Conservation (phyloP, 2,329 filamentous ascomycete species). For the Xylariales sp. region DNA sequence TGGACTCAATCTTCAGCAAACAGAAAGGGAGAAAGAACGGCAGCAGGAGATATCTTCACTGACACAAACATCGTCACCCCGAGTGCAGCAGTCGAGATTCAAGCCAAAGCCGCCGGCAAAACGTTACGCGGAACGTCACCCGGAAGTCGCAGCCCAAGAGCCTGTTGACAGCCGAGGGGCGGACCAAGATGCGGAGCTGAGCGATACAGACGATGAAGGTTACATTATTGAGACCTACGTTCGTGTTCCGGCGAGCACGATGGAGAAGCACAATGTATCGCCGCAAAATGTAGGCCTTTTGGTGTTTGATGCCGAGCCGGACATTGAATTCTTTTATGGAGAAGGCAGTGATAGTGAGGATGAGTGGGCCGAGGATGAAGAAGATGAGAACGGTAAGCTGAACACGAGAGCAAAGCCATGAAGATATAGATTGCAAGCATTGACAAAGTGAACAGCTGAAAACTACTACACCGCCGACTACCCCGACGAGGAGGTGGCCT, state of each 20-base stretch:
- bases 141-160: slow-evolving; percentile 27
- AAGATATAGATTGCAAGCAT: too few relatives aligned
- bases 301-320: slow-evolving; percentile 54
- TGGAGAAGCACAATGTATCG: slow-evolving; percentile 38
- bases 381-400: slow-evolving; percentile 59
- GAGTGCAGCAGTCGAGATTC: slow-evolving; percentile 35
- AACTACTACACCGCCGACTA: slow-evolving; percentile 78
- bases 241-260: slow-evolving; percentile 49
- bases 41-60: slow-evolving; percentile 15
- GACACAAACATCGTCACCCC: slow-evolving; percentile 10
- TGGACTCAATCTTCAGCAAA: slow-evolving; percentile 43
- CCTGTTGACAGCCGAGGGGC: slow-evolving; percentile 18
- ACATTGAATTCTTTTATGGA: slow-evolving; percentile 56
- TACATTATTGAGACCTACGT: slow-evolving; percentile 64
- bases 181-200: slow-evolving; percentile 28
- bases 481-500: slow-evolving; percentile 72
- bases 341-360: slow-evolving; percentile 61
- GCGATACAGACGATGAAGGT: slow-evolving; percentile 47
- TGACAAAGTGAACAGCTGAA: slow-evolving; percentile 65
- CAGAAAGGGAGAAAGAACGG: slow-evolving; percentile 35
- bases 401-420: too few relatives aligned
- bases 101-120: slow-evolving; percentile 52
- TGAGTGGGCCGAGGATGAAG: slow-evolving; percentile 52
- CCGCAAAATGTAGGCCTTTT: slow-evolving; percentile 51
- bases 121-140: slow-evolving; percentile 53